Evolutionary conservation across 352 stramenopile species (phyloP).

Genomic region (Globisporangium nunn): DNA sequence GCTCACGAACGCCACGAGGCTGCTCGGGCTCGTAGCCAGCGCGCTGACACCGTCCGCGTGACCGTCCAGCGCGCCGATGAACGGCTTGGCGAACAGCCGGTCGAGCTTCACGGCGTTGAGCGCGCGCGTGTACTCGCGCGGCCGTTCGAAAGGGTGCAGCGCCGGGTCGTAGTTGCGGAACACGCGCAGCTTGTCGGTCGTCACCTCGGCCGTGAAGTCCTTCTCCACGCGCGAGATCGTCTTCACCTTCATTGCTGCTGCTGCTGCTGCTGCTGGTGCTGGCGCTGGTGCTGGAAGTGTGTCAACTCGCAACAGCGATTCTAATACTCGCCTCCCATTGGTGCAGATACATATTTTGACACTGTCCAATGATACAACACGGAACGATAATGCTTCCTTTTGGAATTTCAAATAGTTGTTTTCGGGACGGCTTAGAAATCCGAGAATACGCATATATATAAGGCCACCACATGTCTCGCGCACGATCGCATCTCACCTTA

Average conservation of each 20-base stretch:
- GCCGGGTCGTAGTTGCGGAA: constrained; percentile 96
- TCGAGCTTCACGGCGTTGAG: constrained; percentile 98
- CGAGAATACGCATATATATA: too few species aligned
- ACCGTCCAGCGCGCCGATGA: constrained; percentile 95
- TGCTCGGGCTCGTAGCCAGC: constrained; percentile 87
- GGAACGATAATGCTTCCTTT: too few species aligned
- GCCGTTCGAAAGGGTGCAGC: constrained; percentile 92
- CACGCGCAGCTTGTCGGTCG: constrained; percentile 91
- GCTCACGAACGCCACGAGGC: constrained; percentile 83
- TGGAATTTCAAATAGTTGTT: too few species aligned
- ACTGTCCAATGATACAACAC: too few species aligned
- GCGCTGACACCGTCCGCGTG: constrained; percentile 96
- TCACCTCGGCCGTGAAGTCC: constrained; percentile 92
- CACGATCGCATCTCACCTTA: too few species aligned
- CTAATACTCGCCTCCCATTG: too few species aligned
- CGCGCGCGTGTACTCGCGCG: constrained; percentile 93
- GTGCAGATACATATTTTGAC: too few species aligned
- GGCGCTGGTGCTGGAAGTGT: too few species aligned
- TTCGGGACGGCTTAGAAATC: too few species aligned
- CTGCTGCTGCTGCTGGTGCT: constrained; percentile 1
- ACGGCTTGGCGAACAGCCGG: constrained; percentile 98
- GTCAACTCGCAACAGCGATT: too few species aligned
- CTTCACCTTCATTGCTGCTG: constrained; percentile 94
- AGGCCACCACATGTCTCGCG: too few species aligned
- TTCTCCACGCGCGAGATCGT: constrained; percentile 94